A percentile compares a stretch with the other conserved stretches of the same genome.
These are phyloP conservation scores for Candolleomyces eurysporus DNA, from an alignment of 768 basidiomycete genomes.

Conservation along the genomic window DNA sequence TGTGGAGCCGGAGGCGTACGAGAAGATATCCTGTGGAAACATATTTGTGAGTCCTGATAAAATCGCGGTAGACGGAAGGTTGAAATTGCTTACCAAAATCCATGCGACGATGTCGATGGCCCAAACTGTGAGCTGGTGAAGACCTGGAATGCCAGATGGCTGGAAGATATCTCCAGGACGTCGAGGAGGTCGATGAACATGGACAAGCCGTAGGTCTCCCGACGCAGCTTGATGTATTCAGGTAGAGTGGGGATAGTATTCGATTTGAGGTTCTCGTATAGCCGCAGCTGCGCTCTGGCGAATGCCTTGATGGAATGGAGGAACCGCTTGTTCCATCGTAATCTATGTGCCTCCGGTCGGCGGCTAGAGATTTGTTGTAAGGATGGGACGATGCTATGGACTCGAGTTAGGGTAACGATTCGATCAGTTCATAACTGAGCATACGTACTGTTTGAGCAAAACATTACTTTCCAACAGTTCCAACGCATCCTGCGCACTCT, in stretches of 20 bases:
- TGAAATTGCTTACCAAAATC: slow-evolving; percentile 45
- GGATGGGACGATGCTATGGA: slow-evolving; percentile 1
- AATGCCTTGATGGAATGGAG: slow-evolving; percentile 31
- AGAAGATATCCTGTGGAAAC: slow-evolving; percentile 8
- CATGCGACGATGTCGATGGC: slow-evolving; percentile 51
- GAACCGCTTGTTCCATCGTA: slow-evolving; percentile 43
- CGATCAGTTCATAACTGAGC: too few relatives aligned
- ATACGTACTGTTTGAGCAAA: slow-evolving; percentile 1
- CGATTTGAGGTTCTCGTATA: slow-evolving; percentile 22
- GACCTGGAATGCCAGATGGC: slow-evolving; percentile 24
- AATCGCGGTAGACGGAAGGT: not conserved
- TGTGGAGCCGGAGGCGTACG: slow-evolving; percentile 1
- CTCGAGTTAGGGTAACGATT: too few relatives aligned
- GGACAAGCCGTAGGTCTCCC: slow-evolving; percentile 47
- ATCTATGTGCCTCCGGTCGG: slow-evolving; percentile 28
- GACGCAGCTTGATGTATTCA: slow-evolving; percentile 43
- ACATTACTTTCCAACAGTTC: slow-evolving; percentile 4
- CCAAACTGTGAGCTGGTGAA: slow-evolving; percentile 33
- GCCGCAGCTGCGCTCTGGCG: slow-evolving; percentile 30
- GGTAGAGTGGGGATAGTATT: slow-evolving; percentile 39
- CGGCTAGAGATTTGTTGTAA: slow-evolving; percentile 28
- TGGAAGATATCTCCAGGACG: slow-evolving; percentile 42
- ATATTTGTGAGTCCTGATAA: too few relatives aligned
- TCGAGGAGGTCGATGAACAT: slow-evolving; percentile 52
- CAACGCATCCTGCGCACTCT: slow-evolving; percentile 18